Percentiles rank a stretch among this genome's conserved stretches.
Conservation (phyloP, 116 monocot species). For the Iris pallida region DNA sequence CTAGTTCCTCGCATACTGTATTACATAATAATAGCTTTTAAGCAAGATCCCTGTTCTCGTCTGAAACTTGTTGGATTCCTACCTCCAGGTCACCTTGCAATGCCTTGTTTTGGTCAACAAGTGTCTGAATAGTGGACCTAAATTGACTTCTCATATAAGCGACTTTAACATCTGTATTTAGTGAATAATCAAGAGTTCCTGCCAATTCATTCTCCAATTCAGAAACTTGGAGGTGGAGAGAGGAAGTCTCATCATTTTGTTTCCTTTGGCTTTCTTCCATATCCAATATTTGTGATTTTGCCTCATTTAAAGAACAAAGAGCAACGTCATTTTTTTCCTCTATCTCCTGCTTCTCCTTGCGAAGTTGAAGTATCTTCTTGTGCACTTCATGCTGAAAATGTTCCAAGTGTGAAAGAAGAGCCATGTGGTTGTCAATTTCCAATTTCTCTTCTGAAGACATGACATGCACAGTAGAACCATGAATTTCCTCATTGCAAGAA, state of each 20-base stretch:
- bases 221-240: too few relatives aligned
- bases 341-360: constrained; percentile 42
- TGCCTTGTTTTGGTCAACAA: too few relatives aligned
- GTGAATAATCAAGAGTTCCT: too few relatives aligned
- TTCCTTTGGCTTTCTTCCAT: constrained; percentile 46
- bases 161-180: too few relatives aligned
- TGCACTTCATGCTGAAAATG: constrained; percentile 26
- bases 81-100: too few relatives aligned
- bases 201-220: too few relatives aligned
- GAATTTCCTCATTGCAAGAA: constrained; percentile 28
- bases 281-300: constrained; percentile 20
- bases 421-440: constrained; percentile 28
- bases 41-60: constrained; percentile 29
- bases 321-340: constrained; percentile 37
- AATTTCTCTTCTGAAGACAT: constrained; percentile 19
- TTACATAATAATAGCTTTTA: constrained; percentile 32
- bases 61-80: constrained; percentile 20
- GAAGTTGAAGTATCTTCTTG: constrained; percentile 42
- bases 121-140: too few relatives aligned
- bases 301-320: constrained; percentile 14
- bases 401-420: constrained; percentile 37
- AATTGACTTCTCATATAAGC: too few relatives aligned
- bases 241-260: constrained; percentile 41
- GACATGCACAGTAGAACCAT: constrained; percentile 19
- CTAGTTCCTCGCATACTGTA: constrained; percentile 48